Percentiles rank a stretch among this genome's conserved stretches.
These are phyloP conservation scores for Thalassiosira delicatula DNA, from an alignment of 352 stramenopile genomes.

Conservation along the genomic window DNA sequence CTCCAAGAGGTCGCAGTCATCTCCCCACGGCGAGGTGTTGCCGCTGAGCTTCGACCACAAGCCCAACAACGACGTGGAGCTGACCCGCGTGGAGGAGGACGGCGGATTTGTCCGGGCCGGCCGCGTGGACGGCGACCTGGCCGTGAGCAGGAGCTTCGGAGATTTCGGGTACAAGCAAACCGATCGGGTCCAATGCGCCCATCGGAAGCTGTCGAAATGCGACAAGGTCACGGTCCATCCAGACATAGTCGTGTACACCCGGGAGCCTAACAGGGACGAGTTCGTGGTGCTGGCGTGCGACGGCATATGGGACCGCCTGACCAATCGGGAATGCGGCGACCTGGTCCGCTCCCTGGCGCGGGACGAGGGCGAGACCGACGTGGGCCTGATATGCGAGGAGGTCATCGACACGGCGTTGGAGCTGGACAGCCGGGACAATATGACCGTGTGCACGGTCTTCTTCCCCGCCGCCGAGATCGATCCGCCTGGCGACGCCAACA, in stretches of 20 bases:
- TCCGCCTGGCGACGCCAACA: background rate
- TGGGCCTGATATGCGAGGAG: conserved; percentile 81
- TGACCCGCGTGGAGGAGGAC: conserved; percentile 73
- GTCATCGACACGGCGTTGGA: conserved; percentile 80
- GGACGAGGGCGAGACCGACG: conserved; percentile 74
- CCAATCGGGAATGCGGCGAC: conserved; percentile 84
- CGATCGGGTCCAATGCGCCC: background rate
- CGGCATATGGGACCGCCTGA: conserved; percentile 89
- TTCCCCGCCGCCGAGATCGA: conserved; percentile 65
- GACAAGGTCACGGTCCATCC: conserved; percentile 86
- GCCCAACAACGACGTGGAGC: conserved; percentile 79
- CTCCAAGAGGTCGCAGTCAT: conserved; percentile 46
- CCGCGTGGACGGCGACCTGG: conserved; percentile 86
- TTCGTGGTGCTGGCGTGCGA: conserved; percentile 89
- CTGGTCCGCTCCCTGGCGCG: conserved; percentile 75
- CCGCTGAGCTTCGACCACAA: conserved; percentile 87
- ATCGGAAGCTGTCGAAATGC: too few species aligned
- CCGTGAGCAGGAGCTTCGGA: conserved; percentile 84
- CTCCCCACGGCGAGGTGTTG: conserved; percentile 55
- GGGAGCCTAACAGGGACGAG: conserved; percentile 77
- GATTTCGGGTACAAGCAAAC: conserved; percentile 85
- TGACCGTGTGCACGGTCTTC: conserved; percentile 79
- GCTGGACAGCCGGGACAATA: conserved; percentile 84
- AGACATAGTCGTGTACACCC: conserved; percentile 82
- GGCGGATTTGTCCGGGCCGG: conserved; percentile 83